Conservation (phyloP, 371 early-diverging fungal genomes). For the Paraphysoderma sedebokerense region DNA sequence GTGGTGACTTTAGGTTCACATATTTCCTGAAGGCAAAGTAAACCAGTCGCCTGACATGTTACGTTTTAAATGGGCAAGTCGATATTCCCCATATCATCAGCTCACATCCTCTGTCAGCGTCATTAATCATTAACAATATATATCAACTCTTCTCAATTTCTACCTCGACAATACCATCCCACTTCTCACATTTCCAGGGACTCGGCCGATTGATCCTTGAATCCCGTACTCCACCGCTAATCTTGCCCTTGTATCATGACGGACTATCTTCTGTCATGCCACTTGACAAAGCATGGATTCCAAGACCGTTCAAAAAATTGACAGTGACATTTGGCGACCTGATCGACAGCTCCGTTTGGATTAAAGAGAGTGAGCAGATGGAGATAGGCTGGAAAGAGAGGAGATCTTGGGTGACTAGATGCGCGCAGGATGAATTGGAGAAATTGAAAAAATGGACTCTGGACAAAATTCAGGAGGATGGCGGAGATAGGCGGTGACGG, state of each 20-base stretch:
- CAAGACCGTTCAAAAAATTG: slow-evolving; percentile 7
- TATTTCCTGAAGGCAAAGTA: slow-evolving; percentile 69
- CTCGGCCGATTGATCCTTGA: background rate
- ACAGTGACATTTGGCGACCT: slow-evolving; percentile 14
- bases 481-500: too few relatives aligned
- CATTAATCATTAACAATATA: too few relatives aligned
- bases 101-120: slow-evolving; percentile 34
- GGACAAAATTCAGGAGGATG: too few relatives aligned
- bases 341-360: slow-evolving; percentile 6
- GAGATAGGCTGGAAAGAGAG: too few relatives aligned
- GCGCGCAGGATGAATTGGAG: too few relatives aligned
- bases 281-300: slow-evolving; percentile 4
- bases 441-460: too few relatives aligned
- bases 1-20: slow-evolving; percentile 36
- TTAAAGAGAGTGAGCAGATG: background rate
- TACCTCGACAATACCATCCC: slow-evolving; percentile 24
- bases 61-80: slow-evolving; percentile 50
- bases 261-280: background rate
- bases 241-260: background rate
- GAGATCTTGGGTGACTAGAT: too few relatives aligned
- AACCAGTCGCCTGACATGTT: slow-evolving; percentile 43
- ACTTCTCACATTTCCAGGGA: background rate
- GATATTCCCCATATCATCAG: slow-evolving; percentile 35
- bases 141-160: too few relatives aligned
- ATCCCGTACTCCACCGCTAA: background rate